Percentiles rank a stretch among this genome's conserved stretches.
phyloP scores from a whole-genome alignment of 768 basidiomycete genomes.

The Lyophyllum decastes region DNA sequence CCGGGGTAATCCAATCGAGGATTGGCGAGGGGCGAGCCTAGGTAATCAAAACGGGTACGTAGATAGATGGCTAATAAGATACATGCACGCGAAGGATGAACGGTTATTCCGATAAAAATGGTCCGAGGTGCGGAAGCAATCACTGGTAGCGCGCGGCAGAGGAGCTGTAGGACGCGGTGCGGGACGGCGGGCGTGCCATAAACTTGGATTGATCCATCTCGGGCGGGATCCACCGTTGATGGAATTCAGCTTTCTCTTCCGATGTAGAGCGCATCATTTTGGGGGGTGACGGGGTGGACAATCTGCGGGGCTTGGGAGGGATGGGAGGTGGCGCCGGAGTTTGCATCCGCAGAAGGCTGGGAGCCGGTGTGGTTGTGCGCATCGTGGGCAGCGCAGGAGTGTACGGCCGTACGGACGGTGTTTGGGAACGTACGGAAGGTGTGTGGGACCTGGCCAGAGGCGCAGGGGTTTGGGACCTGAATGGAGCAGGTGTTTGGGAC shows the following conservation, averaged over 20 bases:
- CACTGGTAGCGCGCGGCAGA: constrained; percentile 21
- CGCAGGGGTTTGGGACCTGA: constrained; percentile 34
- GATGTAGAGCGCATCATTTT: constrained; percentile 63
- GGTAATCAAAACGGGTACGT: constrained; percentile 10
- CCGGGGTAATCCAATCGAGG: constrained; percentile 20
- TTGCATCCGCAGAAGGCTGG: constrained; percentile 38
- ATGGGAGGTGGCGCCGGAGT: constrained; percentile 33
- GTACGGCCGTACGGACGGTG: constrained; percentile 34
- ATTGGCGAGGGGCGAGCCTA: background rate
- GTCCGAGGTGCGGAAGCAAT: constrained; percentile 15
- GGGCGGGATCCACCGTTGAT: constrained; percentile 68
- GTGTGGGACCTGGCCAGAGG: constrained; percentile 27
- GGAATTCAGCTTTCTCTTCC: constrained; percentile 64
- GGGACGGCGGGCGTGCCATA: constrained; percentile 28
- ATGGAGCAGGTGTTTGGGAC: constrained; percentile 17
- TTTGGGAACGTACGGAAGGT: constrained; percentile 25
- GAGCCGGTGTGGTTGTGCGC: constrained; percentile 35
- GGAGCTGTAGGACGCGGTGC: constrained; percentile 23
- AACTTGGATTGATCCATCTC: constrained; percentile 21
- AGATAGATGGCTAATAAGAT: constrained; percentile 27
- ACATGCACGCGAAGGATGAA: constrained; percentile 25
- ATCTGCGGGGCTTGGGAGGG: constrained; percentile 48
- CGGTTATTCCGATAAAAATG: constrained; percentile 16
- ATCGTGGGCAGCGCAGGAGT: constrained; percentile 40
- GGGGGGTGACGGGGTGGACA: constrained; percentile 54